Conservation (phyloP, 495 filamentous ascomycete genomes). For the Stereocaulon alpinum region DNA sequence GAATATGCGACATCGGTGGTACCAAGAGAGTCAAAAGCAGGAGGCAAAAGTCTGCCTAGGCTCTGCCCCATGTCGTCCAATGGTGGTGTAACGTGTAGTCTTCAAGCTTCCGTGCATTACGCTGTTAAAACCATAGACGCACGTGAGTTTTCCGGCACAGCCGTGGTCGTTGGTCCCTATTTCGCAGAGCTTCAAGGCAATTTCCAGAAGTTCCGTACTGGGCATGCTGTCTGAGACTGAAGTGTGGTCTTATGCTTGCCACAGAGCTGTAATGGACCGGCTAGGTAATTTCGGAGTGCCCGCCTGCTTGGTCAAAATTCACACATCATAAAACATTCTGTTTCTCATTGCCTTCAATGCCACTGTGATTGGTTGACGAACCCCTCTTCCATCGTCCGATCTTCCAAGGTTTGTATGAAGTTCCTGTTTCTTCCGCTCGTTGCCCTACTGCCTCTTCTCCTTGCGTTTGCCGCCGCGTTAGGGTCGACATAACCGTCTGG, state of each 20-base stretch:
- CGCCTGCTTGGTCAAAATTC: background rate
- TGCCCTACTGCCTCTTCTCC: conserved; percentile 68
- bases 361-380: conserved; percentile 55
- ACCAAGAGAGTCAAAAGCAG: background rate
- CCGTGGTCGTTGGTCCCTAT: too few relatives aligned
- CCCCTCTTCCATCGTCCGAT: conserved; percentile 84
- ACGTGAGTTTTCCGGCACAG: too few relatives aligned
- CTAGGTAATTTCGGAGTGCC: background rate
- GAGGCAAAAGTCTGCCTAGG: background rate
- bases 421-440: conserved; percentile 62
- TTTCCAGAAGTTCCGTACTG: too few relatives aligned
- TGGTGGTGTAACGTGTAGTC: too few relatives aligned
- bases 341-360: conserved; percentile 35
- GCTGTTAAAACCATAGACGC: too few relatives aligned
- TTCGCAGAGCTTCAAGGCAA: too few relatives aligned
- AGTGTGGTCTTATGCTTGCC: conserved; percentile 6
- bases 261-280: background rate
- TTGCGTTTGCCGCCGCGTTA: conserved; percentile 45
- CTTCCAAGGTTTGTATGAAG: conserved; percentile 89
- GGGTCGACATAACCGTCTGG: conserved; percentile 68
- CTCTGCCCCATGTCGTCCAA: background rate
- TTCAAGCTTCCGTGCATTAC: too few relatives aligned
- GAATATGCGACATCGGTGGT: background rate
- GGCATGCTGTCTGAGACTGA: background rate
- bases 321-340: background rate